phyloP scores from a whole-genome alignment of 1,139 yeast species.

The Suhomyces wounanorum region DNA sequence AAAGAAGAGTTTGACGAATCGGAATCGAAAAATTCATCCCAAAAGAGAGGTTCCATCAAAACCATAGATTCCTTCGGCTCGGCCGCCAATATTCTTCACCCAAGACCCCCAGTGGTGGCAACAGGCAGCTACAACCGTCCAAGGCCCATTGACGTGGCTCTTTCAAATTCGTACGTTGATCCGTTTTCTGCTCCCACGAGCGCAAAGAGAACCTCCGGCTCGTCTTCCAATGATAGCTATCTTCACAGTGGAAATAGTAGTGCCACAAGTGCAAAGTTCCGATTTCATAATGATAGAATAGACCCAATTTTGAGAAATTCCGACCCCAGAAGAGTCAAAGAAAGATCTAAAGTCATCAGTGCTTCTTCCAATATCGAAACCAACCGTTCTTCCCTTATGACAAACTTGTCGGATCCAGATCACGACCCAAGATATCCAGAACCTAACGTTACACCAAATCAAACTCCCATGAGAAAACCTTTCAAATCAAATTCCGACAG shows the following conservation, averaged over 20 bases:
- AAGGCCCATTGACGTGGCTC: conserved; percentile 16
- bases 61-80: conserved; percentile 12
- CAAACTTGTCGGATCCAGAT: conserved; percentile 18
- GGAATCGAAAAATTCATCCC: conserved; percentile 4
- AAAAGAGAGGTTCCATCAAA: conserved; percentile 5
- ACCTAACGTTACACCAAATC: conserved; percentile 21
- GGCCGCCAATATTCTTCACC: conserved; percentile 11
- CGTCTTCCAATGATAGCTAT: conserved; percentile 10
- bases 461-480: conserved; percentile 18
- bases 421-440: conserved; percentile 23
- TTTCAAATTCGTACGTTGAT: conserved; percentile 13
- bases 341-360: conserved; percentile 19
- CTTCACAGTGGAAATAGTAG: conserved; percentile 10
- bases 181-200: conserved; percentile 4
- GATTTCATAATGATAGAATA: conserved; percentile 15
- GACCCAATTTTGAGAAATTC: conserved; percentile 12
- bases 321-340: conserved; percentile 13
- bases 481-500: conserved; percentile 2
- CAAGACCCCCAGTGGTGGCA: conserved; percentile 3
- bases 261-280: conserved; percentile 17
- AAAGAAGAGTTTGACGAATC: conserved; percentile 36
- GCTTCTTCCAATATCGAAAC: conserved; percentile 23
- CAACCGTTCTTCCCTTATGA: conserved; percentile 19
- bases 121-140: conserved; percentile 1
- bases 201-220: conserved; percentile 6